Evolutionary conservation across 1,139 yeast genomes (phyloP).

Genomic region (Meyerozyma elateridarum): DNA sequence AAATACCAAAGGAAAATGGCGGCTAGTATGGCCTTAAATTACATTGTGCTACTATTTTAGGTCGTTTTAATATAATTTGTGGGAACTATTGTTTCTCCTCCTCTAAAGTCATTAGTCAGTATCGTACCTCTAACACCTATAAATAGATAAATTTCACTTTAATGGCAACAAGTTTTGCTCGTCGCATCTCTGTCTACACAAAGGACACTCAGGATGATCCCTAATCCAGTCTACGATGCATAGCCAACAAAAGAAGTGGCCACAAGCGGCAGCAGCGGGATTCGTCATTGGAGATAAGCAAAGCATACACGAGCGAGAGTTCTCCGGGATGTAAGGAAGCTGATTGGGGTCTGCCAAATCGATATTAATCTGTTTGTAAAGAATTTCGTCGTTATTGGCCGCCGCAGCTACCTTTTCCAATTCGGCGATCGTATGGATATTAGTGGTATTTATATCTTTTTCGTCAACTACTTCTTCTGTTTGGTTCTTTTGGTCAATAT

Average conservation of each 20-base stretch:
- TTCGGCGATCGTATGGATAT: slow-evolving; percentile 12
- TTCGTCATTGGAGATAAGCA: slow-evolving; percentile 76
- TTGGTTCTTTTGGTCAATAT: slow-evolving; percentile 18
- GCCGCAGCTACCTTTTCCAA: slow-evolving; percentile 16
- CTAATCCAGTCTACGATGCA: slow-evolving; percentile 89
- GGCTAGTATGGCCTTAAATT: too few species aligned
- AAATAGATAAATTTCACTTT: too few species aligned
- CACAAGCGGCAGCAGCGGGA: slow-evolving; percentile 87
- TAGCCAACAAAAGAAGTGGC: slow-evolving; percentile 90
- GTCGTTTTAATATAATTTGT: too few species aligned
- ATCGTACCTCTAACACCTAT: too few species aligned
- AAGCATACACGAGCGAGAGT: slow-evolving; percentile 73
- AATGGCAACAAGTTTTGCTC: slow-evolving; percentile 75
- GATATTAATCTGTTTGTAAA: slow-evolving; percentile 18
- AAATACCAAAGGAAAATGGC: too few species aligned
- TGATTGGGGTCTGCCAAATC: slow-evolving; percentile 53
- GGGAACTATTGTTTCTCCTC: too few species aligned
- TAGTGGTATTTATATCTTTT: slow-evolving; percentile 5
- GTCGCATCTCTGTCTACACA: slow-evolving; percentile 72
- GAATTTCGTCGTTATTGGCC: slow-evolving; percentile 10
- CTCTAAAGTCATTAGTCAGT: too few species aligned
- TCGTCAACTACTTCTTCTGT: slow-evolving; percentile 13
- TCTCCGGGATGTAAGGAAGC: slow-evolving; percentile 67
- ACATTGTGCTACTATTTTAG: too few species aligned
- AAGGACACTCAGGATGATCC: slow-evolving; percentile 86